Conservation (phyloP, 352 stramenopile species). For the Globisporangium spiculum region DNA sequence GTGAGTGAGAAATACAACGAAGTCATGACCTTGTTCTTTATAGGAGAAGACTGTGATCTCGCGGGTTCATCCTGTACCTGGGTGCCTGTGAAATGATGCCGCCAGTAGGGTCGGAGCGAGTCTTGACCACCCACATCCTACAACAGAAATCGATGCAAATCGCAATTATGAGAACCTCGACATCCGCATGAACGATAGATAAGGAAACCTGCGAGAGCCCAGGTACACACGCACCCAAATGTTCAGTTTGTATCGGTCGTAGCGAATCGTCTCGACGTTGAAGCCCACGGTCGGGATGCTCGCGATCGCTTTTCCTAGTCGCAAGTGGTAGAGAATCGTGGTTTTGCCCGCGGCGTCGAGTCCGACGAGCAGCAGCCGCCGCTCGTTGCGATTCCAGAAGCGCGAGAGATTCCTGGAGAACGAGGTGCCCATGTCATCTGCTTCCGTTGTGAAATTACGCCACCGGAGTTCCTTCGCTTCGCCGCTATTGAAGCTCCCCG, state of each 20-base stretch:
- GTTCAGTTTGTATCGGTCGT: constrained; percentile 71
- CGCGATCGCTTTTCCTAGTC: constrained; percentile 69
- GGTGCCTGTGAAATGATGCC: constrained; percentile 83
- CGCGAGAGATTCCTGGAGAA: constrained; percentile 63
- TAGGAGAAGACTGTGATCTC: background rate
- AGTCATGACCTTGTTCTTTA: background rate
- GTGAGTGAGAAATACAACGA: background rate
- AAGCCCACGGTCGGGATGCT: constrained; percentile 82
- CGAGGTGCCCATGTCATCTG: constrained; percentile 67
- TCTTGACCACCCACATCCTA: constrained; percentile 83
- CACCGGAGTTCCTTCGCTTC: background rate
- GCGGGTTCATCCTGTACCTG: constrained; percentile 34
- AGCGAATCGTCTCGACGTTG: constrained; percentile 79
- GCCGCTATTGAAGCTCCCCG: background rate
- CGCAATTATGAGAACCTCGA: background rate
- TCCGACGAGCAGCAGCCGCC: constrained; percentile 69
- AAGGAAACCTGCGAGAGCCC: background rate
- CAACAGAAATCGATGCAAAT: background rate
- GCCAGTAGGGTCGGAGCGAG: constrained; percentile 75
- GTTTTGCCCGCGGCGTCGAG: constrained; percentile 79
- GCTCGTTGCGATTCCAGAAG: constrained; percentile 78
- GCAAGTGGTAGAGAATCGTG: constrained; percentile 79
- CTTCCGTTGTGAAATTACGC: background rate
- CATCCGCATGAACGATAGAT: background rate
- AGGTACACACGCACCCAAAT: constrained; percentile 49